Evolutionary conservation across 257 asterid genomes (phyloP).

Genomic region (Forsythia suspensa): DNA sequence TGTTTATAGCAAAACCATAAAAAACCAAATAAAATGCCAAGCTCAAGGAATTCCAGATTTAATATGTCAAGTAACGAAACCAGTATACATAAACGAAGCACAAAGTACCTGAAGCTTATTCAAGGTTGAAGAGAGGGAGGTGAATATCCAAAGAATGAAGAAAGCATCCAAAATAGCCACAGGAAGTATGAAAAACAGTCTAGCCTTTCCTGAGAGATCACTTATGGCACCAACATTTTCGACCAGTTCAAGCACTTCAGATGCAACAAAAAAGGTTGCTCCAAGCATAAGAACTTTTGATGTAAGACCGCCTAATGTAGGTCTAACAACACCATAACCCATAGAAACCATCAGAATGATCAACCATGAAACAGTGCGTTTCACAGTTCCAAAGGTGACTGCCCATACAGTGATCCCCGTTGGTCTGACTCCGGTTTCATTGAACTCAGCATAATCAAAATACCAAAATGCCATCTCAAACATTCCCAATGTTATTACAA

Average conservation of each 20-base stretch:
- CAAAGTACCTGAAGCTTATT: constrained; percentile 92
- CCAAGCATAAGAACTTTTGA: constrained; percentile 91
- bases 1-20: not conserved
- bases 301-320: constrained; percentile 95
- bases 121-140: constrained; percentile 80
- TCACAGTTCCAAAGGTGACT: constrained; percentile 89
- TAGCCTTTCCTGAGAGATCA: constrained; percentile 94
- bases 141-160: constrained; percentile 94
- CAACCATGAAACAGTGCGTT: constrained; percentile 77
- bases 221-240: constrained; percentile 93
- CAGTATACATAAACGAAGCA: constrained; percentile 18
- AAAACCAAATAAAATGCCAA: not conserved
- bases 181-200: constrained; percentile 81
- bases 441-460: constrained; percentile 90
- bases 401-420: constrained; percentile 91
- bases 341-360: constrained; percentile 84
- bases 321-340: constrained; percentile 98
- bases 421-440: constrained; percentile 85
- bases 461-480: constrained; percentile 96
- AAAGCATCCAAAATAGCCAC: constrained; percentile 94
- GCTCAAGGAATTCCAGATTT: not conserved
- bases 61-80: not conserved
- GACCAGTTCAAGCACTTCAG: constrained; percentile 80
- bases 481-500: constrained; percentile 94
- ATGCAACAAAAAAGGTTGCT: constrained; percentile 86